A percentile compares a stretch with the other conserved stretches of the same genome.
phyloP scores from a whole-genome alignment of 805 yeast genomes.

The Candida morakotiae region DNA sequence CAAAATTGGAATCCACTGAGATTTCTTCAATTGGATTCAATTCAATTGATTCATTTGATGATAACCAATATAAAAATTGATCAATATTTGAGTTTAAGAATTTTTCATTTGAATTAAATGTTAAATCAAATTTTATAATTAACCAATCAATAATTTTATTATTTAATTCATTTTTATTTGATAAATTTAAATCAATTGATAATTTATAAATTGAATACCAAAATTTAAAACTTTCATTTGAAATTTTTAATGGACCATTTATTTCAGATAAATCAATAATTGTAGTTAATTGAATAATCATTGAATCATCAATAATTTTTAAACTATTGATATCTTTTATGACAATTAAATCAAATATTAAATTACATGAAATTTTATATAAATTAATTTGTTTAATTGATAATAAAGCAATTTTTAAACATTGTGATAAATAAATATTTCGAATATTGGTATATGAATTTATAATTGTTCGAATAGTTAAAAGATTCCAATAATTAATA shows the following conservation, averaged over 20 bases:
- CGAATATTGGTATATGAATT: background rate
- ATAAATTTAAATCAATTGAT: conserved; percentile 20
- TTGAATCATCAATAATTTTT: conserved; percentile 30
- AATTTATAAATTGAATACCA: conserved; percentile 47
- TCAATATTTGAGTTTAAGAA: conserved; percentile 3
- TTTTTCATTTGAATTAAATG: conserved; percentile 7
- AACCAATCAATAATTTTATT: conserved; percentile 49
- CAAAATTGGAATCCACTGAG: background rate
- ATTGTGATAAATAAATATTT: conserved; percentile 11
- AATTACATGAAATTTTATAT: conserved; percentile 25
- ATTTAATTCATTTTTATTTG: conserved; percentile 19
- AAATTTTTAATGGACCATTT: conserved; percentile 53
- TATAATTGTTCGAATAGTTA: conserved; percentile 15
- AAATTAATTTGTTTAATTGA: conserved; percentile 27
- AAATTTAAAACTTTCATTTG: conserved; percentile 45
- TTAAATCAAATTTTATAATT: conserved; percentile 37
- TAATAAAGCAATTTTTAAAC: conserved; percentile 33
- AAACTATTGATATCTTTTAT: background rate
- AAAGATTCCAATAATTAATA: conserved; percentile 22
- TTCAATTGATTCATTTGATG: conserved; percentile 19
- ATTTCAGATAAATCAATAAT: conserved; percentile 52
- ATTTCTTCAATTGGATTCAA: background rate
- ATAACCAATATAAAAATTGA: conserved; percentile 42
- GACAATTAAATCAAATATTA: conserved; percentile 18
- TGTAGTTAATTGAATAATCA: conserved; percentile 45